Conservation (phyloP, 768 basidiomycete species). For the Lentinula lateritia region DNA sequence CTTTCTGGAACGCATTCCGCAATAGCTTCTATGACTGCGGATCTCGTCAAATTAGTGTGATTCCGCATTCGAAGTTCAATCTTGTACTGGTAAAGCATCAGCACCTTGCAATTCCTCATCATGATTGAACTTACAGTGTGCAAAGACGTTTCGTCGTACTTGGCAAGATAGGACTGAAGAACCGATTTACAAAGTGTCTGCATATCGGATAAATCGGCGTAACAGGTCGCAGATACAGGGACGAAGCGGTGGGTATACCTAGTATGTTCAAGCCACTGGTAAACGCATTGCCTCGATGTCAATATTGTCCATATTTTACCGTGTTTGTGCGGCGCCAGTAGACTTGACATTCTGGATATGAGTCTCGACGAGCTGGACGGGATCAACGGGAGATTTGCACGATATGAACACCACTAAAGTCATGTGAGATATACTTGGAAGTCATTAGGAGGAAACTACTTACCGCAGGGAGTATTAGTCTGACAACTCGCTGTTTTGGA, state of each 20-base stretch:
- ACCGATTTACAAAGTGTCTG: constrained; percentile 51
- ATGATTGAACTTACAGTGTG: constrained; percentile 37
- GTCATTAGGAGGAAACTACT: neutral
- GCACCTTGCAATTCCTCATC: neutral
- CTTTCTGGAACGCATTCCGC: constrained; percentile 65
- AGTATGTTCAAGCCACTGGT: neutral
- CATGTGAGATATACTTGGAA: neutral
- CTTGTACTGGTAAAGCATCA: constrained; percentile 54
- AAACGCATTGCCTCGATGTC: neutral
- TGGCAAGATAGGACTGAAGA: constrained; percentile 47
- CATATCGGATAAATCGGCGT: constrained; percentile 68
- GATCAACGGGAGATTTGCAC: constrained; percentile 73
- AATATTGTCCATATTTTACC: constrained; percentile 31
- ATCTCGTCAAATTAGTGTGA: constrained; percentile 63
- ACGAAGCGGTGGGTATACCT: constrained; percentile 70
- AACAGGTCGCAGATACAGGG: constrained; percentile 63
- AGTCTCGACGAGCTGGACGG: constrained; percentile 60
- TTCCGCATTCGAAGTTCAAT: constrained; percentile 73
- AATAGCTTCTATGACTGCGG: constrained; percentile 57
- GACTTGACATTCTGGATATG: constrained; percentile 57
- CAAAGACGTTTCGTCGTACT: constrained; percentile 30
- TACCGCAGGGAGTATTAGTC: constrained; percentile 79
- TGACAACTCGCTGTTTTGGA: constrained; percentile 60
- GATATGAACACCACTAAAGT: constrained; percentile 71
- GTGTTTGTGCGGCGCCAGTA: constrained; percentile 61